These are phyloP conservation scores for Ganoderma lucidum DNA, from an alignment of 1,284 basidiomycete genomes.

Conservation along the genomic window DNA sequence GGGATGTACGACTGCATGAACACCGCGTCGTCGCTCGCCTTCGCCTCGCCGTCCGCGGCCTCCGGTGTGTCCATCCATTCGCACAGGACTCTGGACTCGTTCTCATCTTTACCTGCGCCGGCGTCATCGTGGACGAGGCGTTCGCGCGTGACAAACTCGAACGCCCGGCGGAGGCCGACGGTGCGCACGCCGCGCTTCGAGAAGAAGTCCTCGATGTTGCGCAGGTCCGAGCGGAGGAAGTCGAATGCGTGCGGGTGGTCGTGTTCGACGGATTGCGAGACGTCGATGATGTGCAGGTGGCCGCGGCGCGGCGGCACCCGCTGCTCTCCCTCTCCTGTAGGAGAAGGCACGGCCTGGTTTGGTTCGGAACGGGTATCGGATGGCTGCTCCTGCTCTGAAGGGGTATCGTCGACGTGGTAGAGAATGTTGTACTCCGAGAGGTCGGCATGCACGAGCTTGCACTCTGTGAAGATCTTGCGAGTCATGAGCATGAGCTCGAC, in stretches of 20 bases:
- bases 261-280: conserved; percentile 98
- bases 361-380: not conserved
- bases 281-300: conserved; percentile 96
- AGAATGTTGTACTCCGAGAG: conserved; percentile 99
- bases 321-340: not conserved
- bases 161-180: conserved; percentile 84
- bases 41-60: conserved; percentile 37
- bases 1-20: conserved; percentile 93
- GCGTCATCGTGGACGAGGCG: conserved; percentile 41
- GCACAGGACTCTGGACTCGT: conserved; percentile 52
- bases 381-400: not conserved
- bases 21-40: conserved; percentile 80
- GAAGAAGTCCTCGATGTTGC: conserved; percentile 96
- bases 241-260: conserved; percentile 97
- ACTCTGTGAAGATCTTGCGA: conserved; percentile 88
- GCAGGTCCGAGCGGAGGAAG: conserved; percentile 93
- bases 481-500: conserved; percentile 83
- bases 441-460: conserved; percentile 97
- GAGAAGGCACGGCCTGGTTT: not conserved
- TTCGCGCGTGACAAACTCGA: conserved; percentile 88
- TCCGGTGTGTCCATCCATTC: conserved; percentile 59
- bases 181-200: conserved; percentile 76
- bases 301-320: conserved; percentile 32
- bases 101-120: conserved; percentile 35
- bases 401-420: conserved; percentile 65